phyloP scores from a whole-genome alignment of 1,139 yeast species.

The Scheffersomyces titani region DNA sequence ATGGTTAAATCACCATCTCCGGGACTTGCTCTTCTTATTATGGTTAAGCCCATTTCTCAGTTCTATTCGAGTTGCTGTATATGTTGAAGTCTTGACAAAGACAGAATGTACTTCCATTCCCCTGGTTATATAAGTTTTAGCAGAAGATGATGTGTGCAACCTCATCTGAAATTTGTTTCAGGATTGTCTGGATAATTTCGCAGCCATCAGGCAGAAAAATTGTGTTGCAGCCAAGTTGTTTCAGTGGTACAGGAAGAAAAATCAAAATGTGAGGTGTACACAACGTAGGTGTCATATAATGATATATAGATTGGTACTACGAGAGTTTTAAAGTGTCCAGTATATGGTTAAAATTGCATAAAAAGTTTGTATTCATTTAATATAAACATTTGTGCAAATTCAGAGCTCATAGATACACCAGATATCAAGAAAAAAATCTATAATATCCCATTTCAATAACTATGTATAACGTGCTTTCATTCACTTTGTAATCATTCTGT shows the following conservation, averaged over 20 bases:
- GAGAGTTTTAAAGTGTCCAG: too few relatives aligned
- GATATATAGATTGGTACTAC: background rate
- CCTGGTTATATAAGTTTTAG: background rate
- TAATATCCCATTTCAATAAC: too few relatives aligned
- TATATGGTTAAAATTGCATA: too few relatives aligned
- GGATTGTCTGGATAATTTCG: constrained; percentile 3
- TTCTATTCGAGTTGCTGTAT: constrained; percentile 5
- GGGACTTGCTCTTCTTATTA: background rate
- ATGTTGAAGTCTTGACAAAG: background rate
- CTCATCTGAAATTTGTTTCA: constrained; percentile 10
- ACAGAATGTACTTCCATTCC: background rate
- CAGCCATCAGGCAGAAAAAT: constrained; percentile 7
- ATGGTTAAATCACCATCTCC: constrained; percentile 14
- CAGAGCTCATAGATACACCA: too few relatives aligned
- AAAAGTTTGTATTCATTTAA: too few relatives aligned
- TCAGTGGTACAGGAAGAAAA: background rate
- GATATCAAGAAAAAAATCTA: too few relatives aligned
- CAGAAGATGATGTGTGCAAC: background rate
- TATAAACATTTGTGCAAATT: too few relatives aligned
- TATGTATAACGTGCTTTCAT: background rate
- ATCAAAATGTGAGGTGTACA: background rate
- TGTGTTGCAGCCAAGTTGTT: constrained; percentile 1
- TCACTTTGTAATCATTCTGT: too few relatives aligned
- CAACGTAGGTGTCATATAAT: background rate
- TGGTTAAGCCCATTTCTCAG: constrained; percentile 5